Evolutionary conservation across 768 basidiomycete genomes (phyloP), one percentile per base, ranked within the genome.

Genomic region (Pleurotus ostreatus): DNA sequence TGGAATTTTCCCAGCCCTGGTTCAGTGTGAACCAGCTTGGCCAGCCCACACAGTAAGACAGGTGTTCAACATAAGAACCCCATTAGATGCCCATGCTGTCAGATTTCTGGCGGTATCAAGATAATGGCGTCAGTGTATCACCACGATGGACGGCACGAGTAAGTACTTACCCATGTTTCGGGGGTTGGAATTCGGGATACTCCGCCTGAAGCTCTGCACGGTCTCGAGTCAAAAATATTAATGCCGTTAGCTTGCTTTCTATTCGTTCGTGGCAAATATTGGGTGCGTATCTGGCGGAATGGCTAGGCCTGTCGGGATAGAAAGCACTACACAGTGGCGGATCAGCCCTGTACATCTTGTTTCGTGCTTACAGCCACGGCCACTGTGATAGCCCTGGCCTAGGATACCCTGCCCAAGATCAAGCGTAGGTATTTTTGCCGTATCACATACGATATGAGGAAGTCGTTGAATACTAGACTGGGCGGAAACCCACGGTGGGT

Each of bases 21-120:
- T 83, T 82, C 40, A 81, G 70, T 97, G 95, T 51, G 93, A 94
- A 38, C 82, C 89, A 15, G 95, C 83, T 55, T 80, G 62, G 56
- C 79, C 79, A 0, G 89, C 88, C 54, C 83, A 81, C 39, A 97
- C 95, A 2, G 95, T 96, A 48, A 98, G 78, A 57, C 86, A 89
- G n/a, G 93, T 91, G 74, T 97, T 98, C 46, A 97, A 81, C 69
- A 96, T 81, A 58, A 97, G 77, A 40, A 98, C 94, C 49, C 95
- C 95, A 56, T 87, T 86, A 58, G 83, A 75, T 1, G 94, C 92
- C 88, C 92, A 94, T 16, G 77, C 69, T 5, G 83, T 81, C 44
- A 98, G 77, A 65, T 93, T 90, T 56, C 95, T 94, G 63, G 51
- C 8, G 38, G 22, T 57, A 57, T 56, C 48, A 38, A 43, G 49